A percentile compares a stretch with the other conserved stretches of the same genome.
These are phyloP conservation scores for Balakata baccata DNA, from an alignment of 345 rosid genomes.

Conservation along the genomic window DNA sequence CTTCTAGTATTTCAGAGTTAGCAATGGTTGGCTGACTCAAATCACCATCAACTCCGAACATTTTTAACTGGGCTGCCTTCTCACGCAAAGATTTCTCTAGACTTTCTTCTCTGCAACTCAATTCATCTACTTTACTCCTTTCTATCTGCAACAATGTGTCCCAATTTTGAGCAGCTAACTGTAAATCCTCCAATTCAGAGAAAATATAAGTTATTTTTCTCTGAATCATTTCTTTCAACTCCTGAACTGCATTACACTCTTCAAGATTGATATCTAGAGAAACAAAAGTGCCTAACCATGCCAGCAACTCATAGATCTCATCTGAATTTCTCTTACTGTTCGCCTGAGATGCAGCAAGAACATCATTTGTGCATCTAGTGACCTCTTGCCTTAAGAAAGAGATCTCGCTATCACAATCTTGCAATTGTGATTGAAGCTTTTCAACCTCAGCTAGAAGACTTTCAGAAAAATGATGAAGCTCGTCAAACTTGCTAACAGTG, in stretches of 20 bases:
- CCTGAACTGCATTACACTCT: conserved; percentile 34
- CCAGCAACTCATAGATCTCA: conserved; percentile 51
- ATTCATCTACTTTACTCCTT: conserved; percentile 66
- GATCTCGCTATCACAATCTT: conserved; percentile 83
- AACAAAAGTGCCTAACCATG: conserved; percentile 59
- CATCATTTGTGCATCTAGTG: conserved; percentile 87
- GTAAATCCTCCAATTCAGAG: conserved; percentile 57
- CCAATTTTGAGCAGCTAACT: conserved; percentile 50
- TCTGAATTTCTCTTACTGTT: conserved; percentile 50
- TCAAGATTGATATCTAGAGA: conserved; percentile 46
- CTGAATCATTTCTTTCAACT: conserved; percentile 59
- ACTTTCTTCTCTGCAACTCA: conserved; percentile 54
- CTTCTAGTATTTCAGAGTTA: conserved; percentile 69
- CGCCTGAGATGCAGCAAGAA: conserved; percentile 68
- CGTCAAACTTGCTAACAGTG: conserved; percentile 84
- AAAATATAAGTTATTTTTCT: conserved; percentile 51
- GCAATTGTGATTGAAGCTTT: conserved; percentile 78
- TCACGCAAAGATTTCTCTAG: conserved; percentile 62
- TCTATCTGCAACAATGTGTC: conserved; percentile 64
- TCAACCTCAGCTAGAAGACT: conserved; percentile 78
- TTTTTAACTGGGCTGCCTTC: conserved; percentile 57
- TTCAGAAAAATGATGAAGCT: conserved; percentile 87
- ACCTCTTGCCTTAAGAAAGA: conserved; percentile 98
- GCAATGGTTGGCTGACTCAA: conserved; percentile 33
- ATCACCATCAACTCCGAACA: conserved; percentile 47